phyloP scores from a whole-genome alignment of 2,329 filamentous ascomycete genomes.

The Talaromyces sp. region DNA sequence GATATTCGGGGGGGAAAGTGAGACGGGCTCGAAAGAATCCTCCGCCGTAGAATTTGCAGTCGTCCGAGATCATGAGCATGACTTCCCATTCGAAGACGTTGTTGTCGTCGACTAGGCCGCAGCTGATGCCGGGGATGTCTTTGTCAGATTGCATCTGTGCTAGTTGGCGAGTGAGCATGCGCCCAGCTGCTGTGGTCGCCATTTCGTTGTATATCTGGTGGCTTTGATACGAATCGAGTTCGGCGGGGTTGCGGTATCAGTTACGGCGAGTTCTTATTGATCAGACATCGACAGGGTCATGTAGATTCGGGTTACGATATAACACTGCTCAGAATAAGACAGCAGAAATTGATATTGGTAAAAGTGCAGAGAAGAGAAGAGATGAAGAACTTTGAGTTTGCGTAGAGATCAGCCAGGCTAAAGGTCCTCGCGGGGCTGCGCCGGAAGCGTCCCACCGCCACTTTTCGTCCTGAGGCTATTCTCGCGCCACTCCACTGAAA shows the following conservation, averaged over 20 bases:
- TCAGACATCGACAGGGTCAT: neutral
- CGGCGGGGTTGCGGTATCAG: neutral
- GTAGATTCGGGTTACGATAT: neutral
- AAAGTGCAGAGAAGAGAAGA: neutral
- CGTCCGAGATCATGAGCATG: slow-evolving; percentile 96
- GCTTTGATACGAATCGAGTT: neutral
- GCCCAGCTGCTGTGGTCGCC: slow-evolving; percentile 45
- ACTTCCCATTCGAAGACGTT: slow-evolving; percentile 98
- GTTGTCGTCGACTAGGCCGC: slow-evolving; percentile 76
- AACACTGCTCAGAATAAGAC: neutral
- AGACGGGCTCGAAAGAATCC: slow-evolving; percentile 88
- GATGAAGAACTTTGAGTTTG: neutral
- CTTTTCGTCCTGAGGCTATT: slow-evolving; percentile 14
- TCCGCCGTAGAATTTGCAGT: slow-evolving; percentile 93
- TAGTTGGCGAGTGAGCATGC: slow-evolving; percentile 77
- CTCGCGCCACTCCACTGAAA: slow-evolving; percentile 4
- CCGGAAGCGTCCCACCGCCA: slow-evolving; percentile 18
- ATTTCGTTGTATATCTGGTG: slow-evolving; percentile 25
- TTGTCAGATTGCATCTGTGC: slow-evolving; percentile 92
- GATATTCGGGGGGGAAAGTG: slow-evolving; percentile 80
- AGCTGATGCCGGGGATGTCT: slow-evolving; percentile 91
- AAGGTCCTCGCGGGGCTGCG: slow-evolving; percentile 5
- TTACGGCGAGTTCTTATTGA: neutral
- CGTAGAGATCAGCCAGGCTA: neutral
- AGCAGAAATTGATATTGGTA: neutral